A percentile compares a stretch with the other conserved stretches of the same genome.
These are phyloP conservation scores for Sphagnum contortum DNA, from an alignment of 225 moss, liverwort and hornwort species.

Conservation along the genomic window DNA sequence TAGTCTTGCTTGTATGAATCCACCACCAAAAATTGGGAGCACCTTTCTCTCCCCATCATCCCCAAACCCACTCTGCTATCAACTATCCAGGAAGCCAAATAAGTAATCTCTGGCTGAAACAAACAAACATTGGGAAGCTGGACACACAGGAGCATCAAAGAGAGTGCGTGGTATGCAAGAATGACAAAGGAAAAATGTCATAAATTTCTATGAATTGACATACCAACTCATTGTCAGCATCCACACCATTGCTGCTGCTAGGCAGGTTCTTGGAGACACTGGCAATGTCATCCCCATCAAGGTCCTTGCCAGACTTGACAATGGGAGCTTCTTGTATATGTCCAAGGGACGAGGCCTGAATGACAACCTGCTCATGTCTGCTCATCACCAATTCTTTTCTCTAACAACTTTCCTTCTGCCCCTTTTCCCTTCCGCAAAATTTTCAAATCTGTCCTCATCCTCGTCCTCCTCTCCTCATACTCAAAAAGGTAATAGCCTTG, in stretches of 20 bases:
- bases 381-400: slow-evolving; percentile 47
- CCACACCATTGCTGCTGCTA: slow-evolving; percentile 54
- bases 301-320: slow-evolving; percentile 93
- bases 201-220: too few relatives aligned
- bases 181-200: too few relatives aligned
- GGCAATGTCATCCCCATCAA: slow-evolving; percentile 90
- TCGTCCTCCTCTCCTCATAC: too few relatives aligned
- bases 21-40: slow-evolving; percentile 84
- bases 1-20: slow-evolving; percentile 96
- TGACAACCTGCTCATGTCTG: slow-evolving; percentile 99
- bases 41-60: slow-evolving; percentile 64
- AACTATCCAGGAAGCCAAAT: too few relatives aligned
- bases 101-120: too few relatives aligned
- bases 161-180: too few relatives aligned
- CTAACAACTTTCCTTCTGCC: slow-evolving; percentile 44
- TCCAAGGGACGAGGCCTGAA: slow-evolving; percentile 99
- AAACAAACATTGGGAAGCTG: too few relatives aligned
- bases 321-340: slow-evolving; percentile 99
- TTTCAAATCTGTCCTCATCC: too few relatives aligned
- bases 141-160: too few relatives aligned
- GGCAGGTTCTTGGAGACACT: slow-evolving; percentile 51
- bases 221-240: slow-evolving; percentile 85
- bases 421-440: too few relatives aligned
- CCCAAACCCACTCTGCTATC: too few relatives aligned
- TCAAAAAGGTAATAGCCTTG: too few relatives aligned